Percentiles rank a stretch among this genome's conserved stretches.
phyloP scores from a whole-genome alignment of 768 basidiomycete species.

The Agrocybe praecox region DNA sequence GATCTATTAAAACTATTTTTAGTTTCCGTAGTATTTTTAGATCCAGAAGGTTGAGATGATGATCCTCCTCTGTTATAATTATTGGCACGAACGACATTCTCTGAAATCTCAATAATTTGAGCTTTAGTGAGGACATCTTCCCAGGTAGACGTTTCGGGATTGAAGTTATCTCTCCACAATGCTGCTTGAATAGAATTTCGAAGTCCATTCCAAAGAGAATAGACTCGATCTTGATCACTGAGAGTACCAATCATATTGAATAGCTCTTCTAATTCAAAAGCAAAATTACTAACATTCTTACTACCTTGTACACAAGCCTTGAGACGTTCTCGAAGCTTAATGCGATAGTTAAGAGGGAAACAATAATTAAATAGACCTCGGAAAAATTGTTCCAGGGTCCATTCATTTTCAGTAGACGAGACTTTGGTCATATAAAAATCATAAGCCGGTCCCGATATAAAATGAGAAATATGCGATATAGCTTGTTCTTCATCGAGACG shows the following conservation, averaged over 20 bases:
- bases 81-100: background rate
- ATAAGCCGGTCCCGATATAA: constrained; percentile 22
- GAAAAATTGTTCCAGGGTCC: constrained; percentile 31
- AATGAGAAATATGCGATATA: background rate
- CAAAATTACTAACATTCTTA: constrained; percentile 30
- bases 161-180: constrained; percentile 29
- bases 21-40: too few relatives aligned
- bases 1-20: too few relatives aligned
- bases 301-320: constrained; percentile 23
- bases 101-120: constrained; percentile 21
- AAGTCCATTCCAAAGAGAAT: constrained; percentile 37
- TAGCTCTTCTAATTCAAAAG: constrained; percentile 35
- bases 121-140: constrained; percentile 28
- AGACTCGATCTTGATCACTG: constrained; percentile 28
- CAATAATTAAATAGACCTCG: constrained; percentile 36
- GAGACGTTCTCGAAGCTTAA: constrained; percentile 27
- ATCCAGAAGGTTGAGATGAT: too few relatives aligned
- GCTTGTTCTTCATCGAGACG: background rate
- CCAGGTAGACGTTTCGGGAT: constrained; percentile 28
- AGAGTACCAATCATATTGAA: constrained; percentile 32
- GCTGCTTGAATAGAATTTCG: constrained; percentile 23
- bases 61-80: too few relatives aligned
- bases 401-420: constrained; percentile 20
- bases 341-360: constrained; percentile 27
- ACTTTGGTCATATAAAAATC: constrained; percentile 34